Percentiles rank a stretch among this genome's conserved stretches.
phyloP scores from a whole-genome alignment of 495 filamentous ascomycete species.

The Lasiosphaeria ovina region DNA sequence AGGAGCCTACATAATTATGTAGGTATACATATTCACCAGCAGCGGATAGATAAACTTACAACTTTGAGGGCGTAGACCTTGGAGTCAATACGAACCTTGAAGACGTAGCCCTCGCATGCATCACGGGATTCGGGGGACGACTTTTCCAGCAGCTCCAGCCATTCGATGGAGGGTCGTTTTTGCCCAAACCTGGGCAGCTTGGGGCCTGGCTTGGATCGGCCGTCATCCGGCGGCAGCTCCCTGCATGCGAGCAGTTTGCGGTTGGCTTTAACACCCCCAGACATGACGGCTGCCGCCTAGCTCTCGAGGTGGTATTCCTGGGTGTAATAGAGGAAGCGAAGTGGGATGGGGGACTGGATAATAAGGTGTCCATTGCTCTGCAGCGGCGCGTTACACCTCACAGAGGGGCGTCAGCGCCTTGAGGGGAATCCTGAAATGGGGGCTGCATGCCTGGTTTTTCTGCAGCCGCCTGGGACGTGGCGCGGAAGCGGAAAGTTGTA shows the following conservation, averaged over 20 bases:
- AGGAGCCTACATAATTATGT: neutral
- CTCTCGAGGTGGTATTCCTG: neutral
- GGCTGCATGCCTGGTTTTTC: too few relatives aligned
- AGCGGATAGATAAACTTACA: neutral
- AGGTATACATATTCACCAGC: neutral
- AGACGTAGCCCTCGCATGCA: neutral
- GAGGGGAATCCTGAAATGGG: too few relatives aligned
- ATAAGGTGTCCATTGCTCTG: neutral
- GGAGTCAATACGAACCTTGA: neutral
- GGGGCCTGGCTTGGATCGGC: neutral
- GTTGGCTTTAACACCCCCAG: neutral
- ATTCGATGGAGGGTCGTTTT: neutral
- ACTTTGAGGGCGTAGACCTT: neutral
- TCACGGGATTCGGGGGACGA: neutral
- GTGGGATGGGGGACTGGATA: neutral
- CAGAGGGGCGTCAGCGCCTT: neutral
- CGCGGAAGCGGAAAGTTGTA: neutral
- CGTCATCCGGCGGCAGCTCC: neutral
- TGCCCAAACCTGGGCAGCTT: neutral
- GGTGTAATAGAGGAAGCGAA: neutral
- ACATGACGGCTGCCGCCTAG: neutral
- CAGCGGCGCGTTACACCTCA: neutral
- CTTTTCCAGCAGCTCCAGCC: conserved; percentile 1
- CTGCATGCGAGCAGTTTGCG: neutral
- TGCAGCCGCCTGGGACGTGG: neutral